Conservation (phyloP, 768 basidiomycete genomes). For the Podaxis sp. region DNA sequence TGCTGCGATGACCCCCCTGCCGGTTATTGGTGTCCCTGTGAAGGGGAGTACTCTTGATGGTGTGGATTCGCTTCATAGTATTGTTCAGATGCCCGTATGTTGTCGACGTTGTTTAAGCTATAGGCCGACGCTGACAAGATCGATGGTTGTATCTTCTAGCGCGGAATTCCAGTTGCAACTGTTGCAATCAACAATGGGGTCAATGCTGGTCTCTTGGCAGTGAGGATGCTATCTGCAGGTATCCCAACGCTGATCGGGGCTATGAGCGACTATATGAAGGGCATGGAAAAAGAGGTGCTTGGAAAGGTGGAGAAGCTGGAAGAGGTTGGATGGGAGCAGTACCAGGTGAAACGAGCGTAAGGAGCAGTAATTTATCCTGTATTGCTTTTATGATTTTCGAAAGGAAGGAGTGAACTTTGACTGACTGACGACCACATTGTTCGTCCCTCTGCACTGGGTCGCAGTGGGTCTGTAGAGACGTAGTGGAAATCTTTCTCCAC, state of each 20-base stretch:
- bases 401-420: background rate
- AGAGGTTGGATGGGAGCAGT: conserved; percentile 84
- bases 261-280: conserved; percentile 75
- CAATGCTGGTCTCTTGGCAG: conserved; percentile 90
- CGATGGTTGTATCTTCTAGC: conserved; percentile 40
- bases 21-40: conserved; percentile 96
- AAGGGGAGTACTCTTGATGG: conserved; percentile 93
- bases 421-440: background rate
- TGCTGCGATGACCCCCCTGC: conserved; percentile 88
- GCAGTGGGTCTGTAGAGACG: no score
- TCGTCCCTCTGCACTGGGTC: no score
- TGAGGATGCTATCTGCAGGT: conserved; percentile 82
- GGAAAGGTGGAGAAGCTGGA: conserved; percentile 74
- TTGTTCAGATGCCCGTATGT: conserved; percentile 98
- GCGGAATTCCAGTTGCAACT: conserved; percentile 96
- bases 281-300: conserved; percentile 73
- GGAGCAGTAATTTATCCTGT: background rate
- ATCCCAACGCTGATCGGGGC: conserved; percentile 61
- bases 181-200: conserved; percentile 95
- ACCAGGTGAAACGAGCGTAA: conserved; percentile 44
- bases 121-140: conserved; percentile 1
- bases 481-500: no score
- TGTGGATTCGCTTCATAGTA: conserved; percentile 95
- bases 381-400: background rate
- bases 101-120: conserved; percentile 4